These are phyloP conservation scores for Russula dissimulans DNA, from an alignment of 768 basidiomycete genomes.

Conservation along the genomic window DNA sequence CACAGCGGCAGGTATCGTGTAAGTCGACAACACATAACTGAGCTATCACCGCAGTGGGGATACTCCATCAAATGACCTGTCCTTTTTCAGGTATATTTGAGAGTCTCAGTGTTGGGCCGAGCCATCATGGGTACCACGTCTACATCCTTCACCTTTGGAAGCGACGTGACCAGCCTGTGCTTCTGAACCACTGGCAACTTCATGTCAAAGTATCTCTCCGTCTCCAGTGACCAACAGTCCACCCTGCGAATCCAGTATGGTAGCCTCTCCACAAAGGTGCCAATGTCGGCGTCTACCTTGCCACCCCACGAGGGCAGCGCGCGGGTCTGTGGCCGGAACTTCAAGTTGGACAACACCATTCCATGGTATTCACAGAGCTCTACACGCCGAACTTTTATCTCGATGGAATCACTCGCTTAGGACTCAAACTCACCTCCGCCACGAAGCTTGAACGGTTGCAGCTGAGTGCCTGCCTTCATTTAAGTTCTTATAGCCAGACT, in stretches of 20 bases:
- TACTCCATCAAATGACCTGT: too few relatives aligned
- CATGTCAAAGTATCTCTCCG: slow-evolving; percentile 58
- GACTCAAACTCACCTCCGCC: too few relatives aligned
- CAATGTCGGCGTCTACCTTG: slow-evolving; percentile 49
- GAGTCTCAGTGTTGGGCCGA: not conserved
- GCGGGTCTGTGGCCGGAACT: slow-evolving; percentile 29
- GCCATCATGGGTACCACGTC: slow-evolving; percentile 8
- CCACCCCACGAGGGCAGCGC: slow-evolving; percentile 54
- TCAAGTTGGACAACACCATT: slow-evolving; percentile 39
- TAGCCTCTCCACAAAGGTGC: slow-evolving; percentile 48
- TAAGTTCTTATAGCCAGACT: too few relatives aligned
- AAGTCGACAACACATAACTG: too few relatives aligned
- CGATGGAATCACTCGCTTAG: too few relatives aligned
- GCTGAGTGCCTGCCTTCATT: too few relatives aligned
- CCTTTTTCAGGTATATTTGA: too few relatives aligned
- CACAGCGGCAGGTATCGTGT: too few relatives aligned
- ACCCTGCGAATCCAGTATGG: slow-evolving; percentile 67
- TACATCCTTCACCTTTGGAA: not conserved
- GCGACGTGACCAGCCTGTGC: slow-evolving; percentile 19
- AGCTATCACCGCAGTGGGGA: too few relatives aligned
- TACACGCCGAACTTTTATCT: too few relatives aligned
- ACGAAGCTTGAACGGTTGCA: too few relatives aligned
- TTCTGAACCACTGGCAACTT: slow-evolving; percentile 48
- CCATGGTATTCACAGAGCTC: slow-evolving; percentile 42
- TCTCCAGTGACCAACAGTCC: slow-evolving; percentile 65